Evolutionary conservation across 202 grass and related monocot species (phyloP).

Genomic region (Musa balbisiana): DNA sequence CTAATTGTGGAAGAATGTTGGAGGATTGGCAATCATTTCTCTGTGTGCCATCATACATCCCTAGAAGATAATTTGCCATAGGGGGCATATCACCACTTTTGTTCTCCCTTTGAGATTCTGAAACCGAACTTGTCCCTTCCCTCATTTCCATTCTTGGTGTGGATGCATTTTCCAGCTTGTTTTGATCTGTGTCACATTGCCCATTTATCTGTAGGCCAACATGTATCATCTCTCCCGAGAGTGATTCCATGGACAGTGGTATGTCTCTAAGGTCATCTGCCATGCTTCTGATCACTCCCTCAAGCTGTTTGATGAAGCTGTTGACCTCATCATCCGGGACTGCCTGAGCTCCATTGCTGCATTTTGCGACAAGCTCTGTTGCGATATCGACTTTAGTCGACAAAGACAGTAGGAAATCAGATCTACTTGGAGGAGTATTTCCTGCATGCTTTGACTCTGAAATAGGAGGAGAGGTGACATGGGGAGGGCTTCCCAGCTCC

Average conservation of each 20-base stretch:
- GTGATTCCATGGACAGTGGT: constrained; percentile 18
- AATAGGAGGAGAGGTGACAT: constrained; percentile 10
- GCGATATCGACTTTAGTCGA: constrained; percentile 58
- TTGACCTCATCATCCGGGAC: constrained; percentile 44
- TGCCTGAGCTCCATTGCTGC: constrained; percentile 24
- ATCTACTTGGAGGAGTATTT: constrained; percentile 16
- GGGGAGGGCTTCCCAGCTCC: constrained; percentile 39
- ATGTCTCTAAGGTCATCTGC: constrained; percentile 52
- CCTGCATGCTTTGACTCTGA: constrained; percentile 32
- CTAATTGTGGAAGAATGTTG: constrained; percentile 35
- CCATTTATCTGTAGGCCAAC: neutral
- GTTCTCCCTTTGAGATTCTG: neutral
- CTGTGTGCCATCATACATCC: constrained; percentile 43
- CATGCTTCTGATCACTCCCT: constrained; percentile 59
- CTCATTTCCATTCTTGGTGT: neutral
- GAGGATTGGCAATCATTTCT: constrained; percentile 34
- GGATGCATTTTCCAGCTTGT: neutral
- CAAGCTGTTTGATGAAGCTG: constrained; percentile 48
- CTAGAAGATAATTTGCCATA: constrained; percentile 58
- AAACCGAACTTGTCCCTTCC: neutral
- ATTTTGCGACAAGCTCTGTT: constrained; percentile 54
- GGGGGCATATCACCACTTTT: constrained; percentile 17
- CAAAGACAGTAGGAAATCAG: constrained; percentile 41
- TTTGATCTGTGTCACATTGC: neutral
- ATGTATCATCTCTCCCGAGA: neutral